These are phyloP conservation scores for Leptodermis oblonga DNA, from an alignment of 257 asterid species.

Conservation along the genomic window DNA sequence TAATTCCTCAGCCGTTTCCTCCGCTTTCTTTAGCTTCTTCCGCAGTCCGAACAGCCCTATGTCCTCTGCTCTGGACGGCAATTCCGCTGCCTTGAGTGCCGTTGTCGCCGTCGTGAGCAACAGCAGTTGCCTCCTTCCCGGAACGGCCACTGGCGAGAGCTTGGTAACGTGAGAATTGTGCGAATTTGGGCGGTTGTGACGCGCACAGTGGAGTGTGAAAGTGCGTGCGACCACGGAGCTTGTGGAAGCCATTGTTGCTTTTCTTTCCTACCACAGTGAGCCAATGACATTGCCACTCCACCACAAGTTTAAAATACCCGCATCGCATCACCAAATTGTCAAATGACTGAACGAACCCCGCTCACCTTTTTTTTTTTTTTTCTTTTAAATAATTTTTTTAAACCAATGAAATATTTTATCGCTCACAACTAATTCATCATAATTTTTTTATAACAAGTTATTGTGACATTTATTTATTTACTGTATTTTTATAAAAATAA, in stretches of 20 bases:
- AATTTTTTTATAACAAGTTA: no score
- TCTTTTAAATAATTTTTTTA: not conserved
- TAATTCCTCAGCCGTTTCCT: slow-evolving; percentile 62
- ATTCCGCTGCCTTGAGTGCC: slow-evolving; percentile 47
- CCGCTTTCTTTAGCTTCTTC: slow-evolving; percentile 54
- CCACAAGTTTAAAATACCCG: slow-evolving; percentile 3
- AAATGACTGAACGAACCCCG: slow-evolving; percentile 12
- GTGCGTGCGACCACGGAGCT: slow-evolving; percentile 38
- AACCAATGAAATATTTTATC: no score
- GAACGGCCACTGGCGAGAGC: slow-evolving; percentile 30
- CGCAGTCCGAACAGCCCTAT: slow-evolving; percentile 74
- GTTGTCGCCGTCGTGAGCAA: slow-evolving; percentile 54
- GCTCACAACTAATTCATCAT: no score
- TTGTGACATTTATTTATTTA: no score
- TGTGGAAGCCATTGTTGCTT: slow-evolving; percentile 52
- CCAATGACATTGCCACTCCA: not conserved
- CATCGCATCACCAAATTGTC: not conserved
- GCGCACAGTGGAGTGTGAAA: slow-evolving; percentile 24
- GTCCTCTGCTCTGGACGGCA: slow-evolving; percentile 66
- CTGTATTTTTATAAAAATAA: no score
- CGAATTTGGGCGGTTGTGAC: slow-evolving; percentile 24
- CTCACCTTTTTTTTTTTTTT: no score
- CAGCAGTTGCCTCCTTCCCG: slow-evolving; percentile 62
- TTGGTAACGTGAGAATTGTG: slow-evolving; percentile 18
- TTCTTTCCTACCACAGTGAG: slow-evolving; percentile 1